Evolutionary conservation across 2,329 filamentous ascomycete species (phyloP).

Genomic region (Curvularia sp.): DNA sequence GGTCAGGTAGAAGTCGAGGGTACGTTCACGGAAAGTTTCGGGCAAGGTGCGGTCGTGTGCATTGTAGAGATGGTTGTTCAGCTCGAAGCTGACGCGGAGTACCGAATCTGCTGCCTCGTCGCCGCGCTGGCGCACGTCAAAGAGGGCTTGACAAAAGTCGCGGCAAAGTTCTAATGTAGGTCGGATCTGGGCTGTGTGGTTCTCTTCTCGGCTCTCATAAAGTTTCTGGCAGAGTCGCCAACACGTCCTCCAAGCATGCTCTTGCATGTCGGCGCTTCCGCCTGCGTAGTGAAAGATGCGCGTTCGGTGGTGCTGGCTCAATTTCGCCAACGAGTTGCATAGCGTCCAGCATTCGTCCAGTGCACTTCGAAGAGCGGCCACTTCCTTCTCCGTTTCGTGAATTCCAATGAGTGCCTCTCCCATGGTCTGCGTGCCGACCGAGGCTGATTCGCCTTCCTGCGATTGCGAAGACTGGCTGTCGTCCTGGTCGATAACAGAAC

Average conservation of each 20-base stretch:
- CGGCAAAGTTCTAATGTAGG: slow-evolving; percentile 85
- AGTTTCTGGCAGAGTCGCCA: slow-evolving; percentile 92
- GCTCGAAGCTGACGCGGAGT: slow-evolving; percentile 88
- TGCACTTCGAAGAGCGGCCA: slow-evolving; percentile 74
- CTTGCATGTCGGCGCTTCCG: slow-evolving; percentile 73
- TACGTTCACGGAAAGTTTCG: slow-evolving; percentile 85
- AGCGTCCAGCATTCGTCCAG: slow-evolving; percentile 91
- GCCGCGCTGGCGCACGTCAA: slow-evolving; percentile 79
- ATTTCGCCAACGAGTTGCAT: slow-evolving; percentile 85
- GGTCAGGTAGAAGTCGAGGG: slow-evolving; percentile 92
- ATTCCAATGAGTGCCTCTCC: slow-evolving; percentile 63
- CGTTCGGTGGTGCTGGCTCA: slow-evolving; percentile 83
- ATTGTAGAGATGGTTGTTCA: slow-evolving; percentile 95
- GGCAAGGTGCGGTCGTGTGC: slow-evolving; percentile 85
- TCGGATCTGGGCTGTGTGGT: slow-evolving; percentile 70
- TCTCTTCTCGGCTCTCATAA: slow-evolving; percentile 79
- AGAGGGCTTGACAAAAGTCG: slow-evolving; percentile 90
- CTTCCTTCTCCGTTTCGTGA: slow-evolving; percentile 67
- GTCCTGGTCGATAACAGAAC: slow-evolving; percentile 44
- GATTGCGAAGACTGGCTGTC: slow-evolving; percentile 43
- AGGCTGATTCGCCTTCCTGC: slow-evolving; percentile 34
- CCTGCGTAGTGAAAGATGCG: slow-evolving; percentile 78
- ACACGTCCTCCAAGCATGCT: slow-evolving; percentile 90
- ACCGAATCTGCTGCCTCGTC: slow-evolving; percentile 86
- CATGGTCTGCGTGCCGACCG: slow-evolving; percentile 48